Evolutionary conservation across 768 basidiomycete genomes (phyloP).

Genomic region (Chlorophyllum brunneum): DNA sequence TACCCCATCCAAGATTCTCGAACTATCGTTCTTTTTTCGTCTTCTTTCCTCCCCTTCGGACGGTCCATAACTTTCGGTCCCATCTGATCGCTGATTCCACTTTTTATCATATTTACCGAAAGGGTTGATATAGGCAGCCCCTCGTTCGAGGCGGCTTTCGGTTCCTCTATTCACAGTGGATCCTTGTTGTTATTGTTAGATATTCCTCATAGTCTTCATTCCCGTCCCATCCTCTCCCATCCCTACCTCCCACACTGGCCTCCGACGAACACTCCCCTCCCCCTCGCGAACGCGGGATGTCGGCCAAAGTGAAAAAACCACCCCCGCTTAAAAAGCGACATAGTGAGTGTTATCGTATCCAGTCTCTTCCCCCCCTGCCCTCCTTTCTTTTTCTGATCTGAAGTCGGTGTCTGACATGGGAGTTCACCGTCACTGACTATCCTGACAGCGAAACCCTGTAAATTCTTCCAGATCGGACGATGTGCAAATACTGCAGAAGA

Average conservation of each 20-base stretch:
- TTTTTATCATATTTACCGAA: neutral
- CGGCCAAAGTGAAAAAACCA: constrained; percentile 23
- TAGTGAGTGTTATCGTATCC: constrained; percentile 23
- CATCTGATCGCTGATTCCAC: neutral
- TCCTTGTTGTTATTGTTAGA: constrained; percentile 1
- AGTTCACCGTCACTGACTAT: neutral
- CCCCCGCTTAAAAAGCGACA: constrained; percentile 37
- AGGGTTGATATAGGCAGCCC: constrained; percentile 6
- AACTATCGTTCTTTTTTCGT: neutral
- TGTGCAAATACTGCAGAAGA: constrained; percentile 42
- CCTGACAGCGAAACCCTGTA: constrained; percentile 44
- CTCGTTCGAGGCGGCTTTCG: neutral
- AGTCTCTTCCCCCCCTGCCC: constrained; percentile 1
- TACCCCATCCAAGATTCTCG: neutral
- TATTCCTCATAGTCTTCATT: neutral
- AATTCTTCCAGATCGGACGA: constrained; percentile 38
- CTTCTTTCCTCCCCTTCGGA: neutral
- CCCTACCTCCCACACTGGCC: neutral
- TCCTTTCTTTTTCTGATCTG: constrained; percentile 1
- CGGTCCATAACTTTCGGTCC: neutral
- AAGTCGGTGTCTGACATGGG: neutral
- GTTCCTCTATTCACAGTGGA: neutral
- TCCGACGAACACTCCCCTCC: neutral
- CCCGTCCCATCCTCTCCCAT: constrained; percentile 2
- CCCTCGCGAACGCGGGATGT: constrained; percentile 18